phyloP scores from a whole-genome alignment of 768 basidiomycete genomes.

The Termitomyces sp. region DNA sequence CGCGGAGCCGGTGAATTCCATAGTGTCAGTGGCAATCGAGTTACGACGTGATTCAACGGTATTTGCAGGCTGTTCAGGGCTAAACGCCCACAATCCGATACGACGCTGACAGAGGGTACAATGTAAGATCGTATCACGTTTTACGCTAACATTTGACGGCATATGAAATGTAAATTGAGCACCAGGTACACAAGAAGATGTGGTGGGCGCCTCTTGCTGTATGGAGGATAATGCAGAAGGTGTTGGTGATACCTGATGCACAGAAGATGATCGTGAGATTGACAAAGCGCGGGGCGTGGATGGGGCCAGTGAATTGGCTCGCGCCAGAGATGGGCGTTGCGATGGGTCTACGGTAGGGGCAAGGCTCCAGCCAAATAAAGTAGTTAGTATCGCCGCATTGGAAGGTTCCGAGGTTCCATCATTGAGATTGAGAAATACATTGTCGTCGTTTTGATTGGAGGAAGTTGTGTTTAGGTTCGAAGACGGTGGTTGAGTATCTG shows the following conservation, averaged over 20 bases:
- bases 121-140: slow-evolving; percentile 49
- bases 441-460: slow-evolving; percentile 8
- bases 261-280: slow-evolving; percentile 30
- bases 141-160: slow-evolving; percentile 22
- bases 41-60: neutral
- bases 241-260: slow-evolving; percentile 13
- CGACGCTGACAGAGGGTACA: slow-evolving; percentile 74
- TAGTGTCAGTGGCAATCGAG: neutral
- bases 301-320: slow-evolving; percentile 23
- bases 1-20: neutral
- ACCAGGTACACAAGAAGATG: slow-evolving; percentile 13
- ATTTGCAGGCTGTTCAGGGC: slow-evolving; percentile 14
- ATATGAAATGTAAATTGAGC: slow-evolving; percentile 16
- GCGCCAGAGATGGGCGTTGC: slow-evolving; percentile 25
- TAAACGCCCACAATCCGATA: slow-evolving; percentile 74
- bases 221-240: slow-evolving; percentile 11
- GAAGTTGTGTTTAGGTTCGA: neutral
- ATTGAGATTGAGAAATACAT: slow-evolving; percentile 10
- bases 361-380: slow-evolving; percentile 48
- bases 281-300: slow-evolving; percentile 30
- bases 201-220: slow-evolving; percentile 7
- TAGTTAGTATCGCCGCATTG: slow-evolving; percentile 35
- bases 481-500: slow-evolving; percentile 6
- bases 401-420: slow-evolving; percentile 21
- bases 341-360: slow-evolving; percentile 28